Evolutionary conservation across 192 early-diverging fungal species (phyloP), one percentile per base, ranked within the genome.

Genomic region (Gamsiella multidivaricata): DNA sequence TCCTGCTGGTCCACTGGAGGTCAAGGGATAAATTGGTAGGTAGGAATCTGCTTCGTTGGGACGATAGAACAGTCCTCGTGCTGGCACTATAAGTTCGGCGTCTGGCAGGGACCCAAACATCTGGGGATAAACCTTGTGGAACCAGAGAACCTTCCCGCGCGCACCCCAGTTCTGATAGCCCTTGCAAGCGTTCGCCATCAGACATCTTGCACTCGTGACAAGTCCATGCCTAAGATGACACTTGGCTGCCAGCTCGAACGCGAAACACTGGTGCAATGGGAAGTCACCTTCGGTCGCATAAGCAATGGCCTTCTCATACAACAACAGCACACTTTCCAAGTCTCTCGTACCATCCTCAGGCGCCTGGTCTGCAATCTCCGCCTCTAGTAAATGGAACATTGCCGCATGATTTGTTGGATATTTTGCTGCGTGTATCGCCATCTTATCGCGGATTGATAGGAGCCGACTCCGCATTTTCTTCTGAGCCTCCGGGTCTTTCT

Each of bases 361-460:
- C 17, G 46, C 46, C 23, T 78, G 74, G 28, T 78, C 74, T 3
- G 74, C 65, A 33, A 78, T 78, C 45, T 78, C 74, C 2, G 74
- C 74, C 17, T 78, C 57, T n/a, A 78, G 32, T 10, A 78, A 36
- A 23, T 78, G 49, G 28, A 69, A 78, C 74, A 78, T 78, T 18
- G 74, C 65, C 18, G 74, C 74, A 52, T 78, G 74, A 41, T 78
- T 78, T 25, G 63, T 68, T 23, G 74, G 74, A 25, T 32, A 69
- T n/a, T 69, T 68, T 10, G 14, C 15, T 0, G 66, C 59, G 2
- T 66, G 65, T 0, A 41, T 49, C 17, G 61, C 74, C 74, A 78
- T 78, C 32, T 49, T 34, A 18, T 78, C 66, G 2, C 54, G 59
- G n/a, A 78, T 59, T 29, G 43, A 31, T 26, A 51, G 28, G 10